These are phyloP conservation scores for Hericium coralloides DNA, from an alignment of 768 basidiomycete genomes.

Conservation along the genomic window DNA sequence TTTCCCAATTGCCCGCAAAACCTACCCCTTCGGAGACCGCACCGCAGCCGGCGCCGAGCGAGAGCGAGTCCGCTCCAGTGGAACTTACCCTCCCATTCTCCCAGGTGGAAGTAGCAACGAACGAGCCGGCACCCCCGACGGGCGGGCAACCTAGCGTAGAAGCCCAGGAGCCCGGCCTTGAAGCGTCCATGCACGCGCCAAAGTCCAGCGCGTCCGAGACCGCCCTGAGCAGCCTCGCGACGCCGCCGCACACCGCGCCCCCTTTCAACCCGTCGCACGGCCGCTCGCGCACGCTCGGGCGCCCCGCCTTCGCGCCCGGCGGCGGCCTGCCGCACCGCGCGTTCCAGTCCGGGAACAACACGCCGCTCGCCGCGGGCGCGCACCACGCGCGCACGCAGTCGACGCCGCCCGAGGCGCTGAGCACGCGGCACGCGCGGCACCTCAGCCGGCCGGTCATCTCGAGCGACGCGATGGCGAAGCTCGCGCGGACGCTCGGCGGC, in stretches of 20 bases:
- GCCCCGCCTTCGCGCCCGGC: slow-evolving; percentile 15
- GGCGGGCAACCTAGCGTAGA: not conserved
- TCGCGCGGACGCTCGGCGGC: slow-evolving; percentile 54
- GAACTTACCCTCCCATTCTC: not conserved
- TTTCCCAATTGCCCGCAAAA: not conserved
- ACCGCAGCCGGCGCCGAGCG: not conserved
- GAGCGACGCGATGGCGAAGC: slow-evolving; percentile 56
- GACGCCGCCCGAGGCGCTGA: slow-evolving; percentile 39
- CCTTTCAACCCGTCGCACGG: slow-evolving; percentile 34
- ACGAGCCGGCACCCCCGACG: not conserved
- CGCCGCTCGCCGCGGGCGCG: slow-evolving; percentile 27
- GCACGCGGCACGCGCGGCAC: slow-evolving; percentile 32
- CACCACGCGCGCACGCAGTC: slow-evolving; percentile 60
- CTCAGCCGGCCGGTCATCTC: slow-evolving; percentile 60
- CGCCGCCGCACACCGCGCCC: slow-evolving; percentile 18
- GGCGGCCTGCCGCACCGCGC: slow-evolving; percentile 9
- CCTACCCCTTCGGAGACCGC: not conserved
- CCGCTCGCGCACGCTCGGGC: slow-evolving; percentile 51
- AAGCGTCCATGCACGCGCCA: slow-evolving; percentile 53
- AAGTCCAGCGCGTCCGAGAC: slow-evolving; percentile 27
- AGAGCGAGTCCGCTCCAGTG: not conserved
- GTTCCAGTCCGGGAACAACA: slow-evolving; percentile 28
- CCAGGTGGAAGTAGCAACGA: not conserved
- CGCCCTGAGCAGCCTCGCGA: slow-evolving; percentile 26
- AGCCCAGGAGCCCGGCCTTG: slow-evolving; percentile 22